Base-by-base conservation (phyloP, 2,329 filamentous ascomycete species). In the Colletotrichum chlorophyti region DNA sequence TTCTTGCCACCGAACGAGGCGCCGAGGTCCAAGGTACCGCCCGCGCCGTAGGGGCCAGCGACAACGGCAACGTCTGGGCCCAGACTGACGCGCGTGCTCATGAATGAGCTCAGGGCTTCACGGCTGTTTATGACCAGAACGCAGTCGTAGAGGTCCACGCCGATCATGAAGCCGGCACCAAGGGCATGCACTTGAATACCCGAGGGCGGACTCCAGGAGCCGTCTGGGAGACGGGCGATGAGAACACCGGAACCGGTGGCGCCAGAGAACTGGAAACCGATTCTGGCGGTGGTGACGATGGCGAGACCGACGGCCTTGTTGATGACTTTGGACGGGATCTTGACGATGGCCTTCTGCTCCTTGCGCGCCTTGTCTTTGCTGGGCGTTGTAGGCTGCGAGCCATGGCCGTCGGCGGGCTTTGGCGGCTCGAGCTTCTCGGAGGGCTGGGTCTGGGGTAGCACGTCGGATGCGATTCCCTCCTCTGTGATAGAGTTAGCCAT, bases 71-170 rank as follows among this genome's bases (percentile, higher is more conserved):
- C 77, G 68, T 95, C 91, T 31, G 88, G 89, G 3, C 92, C 92
- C 1, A 96, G 75, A 1, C 90, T 93, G 63, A 91, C 87, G 12
- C 91, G 84, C 1, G 91, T 81, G 57, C 85, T 86, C 59, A 88
- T 90, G 72, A 96, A 96, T 0, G 90, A 89, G 14, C 89, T 84
- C 37, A 96, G 78, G 0, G 91, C 91, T 64, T 90, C 83, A 37
- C 84, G 80, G 4, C 84, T 90, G 75, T 96, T 96, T 72, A 96
- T 93, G 31, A 96, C 89, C 21, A 93, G 86, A 3, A 96, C 91
- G 65, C 91, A 95, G 71, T 96, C 92, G 75, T 95, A 96, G 24
- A 96, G 92, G 71, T 96, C 92, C 11, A 94, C 83, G 11, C 92
- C 92, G 1, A 91, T 84, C 59, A 94, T 81, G 69, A 96, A 91